Evolutionary conservation across 2,329 filamentous ascomycete species (phyloP).

Genomic region (Aspergillus alliaceus): DNA sequence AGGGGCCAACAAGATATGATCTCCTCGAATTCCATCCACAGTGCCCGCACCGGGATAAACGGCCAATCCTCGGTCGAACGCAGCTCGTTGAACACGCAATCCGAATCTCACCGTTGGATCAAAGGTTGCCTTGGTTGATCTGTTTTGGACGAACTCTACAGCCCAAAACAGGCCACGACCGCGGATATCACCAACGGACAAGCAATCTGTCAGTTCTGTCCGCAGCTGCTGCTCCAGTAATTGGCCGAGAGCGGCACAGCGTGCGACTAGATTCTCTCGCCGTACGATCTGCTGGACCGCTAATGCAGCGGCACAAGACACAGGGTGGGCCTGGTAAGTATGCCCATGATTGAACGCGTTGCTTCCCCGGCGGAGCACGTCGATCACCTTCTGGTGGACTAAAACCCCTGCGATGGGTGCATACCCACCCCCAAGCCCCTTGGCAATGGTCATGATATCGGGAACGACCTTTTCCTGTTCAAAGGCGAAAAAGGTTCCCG

Average conservation of each 20-base stretch:
- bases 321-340: conserved; percentile 3
- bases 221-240: background rate
- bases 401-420: background rate
- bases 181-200: background rate
- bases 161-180: conserved; percentile 7
- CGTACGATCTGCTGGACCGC: conserved; percentile 2
- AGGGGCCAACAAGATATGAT: background rate
- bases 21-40: background rate
- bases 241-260: background rate
- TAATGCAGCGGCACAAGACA: background rate
- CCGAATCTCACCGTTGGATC: background rate
- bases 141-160: conserved; percentile 2
- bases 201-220: background rate
- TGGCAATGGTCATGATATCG: conserved; percentile 1
- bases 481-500: conserved; percentile 2
- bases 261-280: background rate
- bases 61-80: background rate
- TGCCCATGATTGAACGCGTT: conserved; percentile 1
- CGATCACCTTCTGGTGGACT: conserved; percentile 1
- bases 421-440: conserved; percentile 3
- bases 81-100: background rate
- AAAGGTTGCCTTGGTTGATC: background rate
- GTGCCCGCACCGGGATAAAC: conserved; percentile 1
- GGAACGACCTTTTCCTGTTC: conserved; percentile 1
- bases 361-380: background rate